Evolutionary conservation across 2,329 filamentous ascomycete species (phyloP), one percentile per base, ranked within the genome.

Genomic region (Lecanicillium sp.): DNA sequence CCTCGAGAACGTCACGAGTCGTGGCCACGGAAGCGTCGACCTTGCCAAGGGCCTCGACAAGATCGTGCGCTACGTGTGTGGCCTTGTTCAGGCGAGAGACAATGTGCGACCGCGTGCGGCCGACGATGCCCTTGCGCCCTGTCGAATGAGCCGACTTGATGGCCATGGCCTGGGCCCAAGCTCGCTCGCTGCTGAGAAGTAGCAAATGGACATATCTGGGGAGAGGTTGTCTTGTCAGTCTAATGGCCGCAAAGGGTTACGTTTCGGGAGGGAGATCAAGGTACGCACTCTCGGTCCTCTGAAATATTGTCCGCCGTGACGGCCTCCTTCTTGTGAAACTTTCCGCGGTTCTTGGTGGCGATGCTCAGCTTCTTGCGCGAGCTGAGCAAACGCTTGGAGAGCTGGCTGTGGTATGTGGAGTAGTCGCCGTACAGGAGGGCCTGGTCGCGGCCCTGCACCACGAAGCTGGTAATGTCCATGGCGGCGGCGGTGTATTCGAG

Each of bases 141-240:
- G 84, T 75, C 29, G 85, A 77, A 57, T 94, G 87, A 15, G 78
- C 69, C 4, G 87, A 77, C 63, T 94, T 96, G 74, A 96, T 87
- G 57, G 84, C 80, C 88, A 97, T 94, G 42, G 89, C 90, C 60
- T 95, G 83, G 28, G 92, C 90, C 87, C 88, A 97, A 37, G 89
- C 87, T 47, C 92, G 78, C 66, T 98, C 92, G 44, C 89, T 81
- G 29, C 80, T 85, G 54, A 96, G 78, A 41, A 98, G 72, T 22
- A 90, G 71, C n/a, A 96, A 71, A 49, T 84, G 73, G 35, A 81
- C 76, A 62, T 81, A 86, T 61, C 87, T 94, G 50, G 17, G 29
- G 18, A 20, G 25, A 17, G 18, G 31, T 33, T 13, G 35, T 27
- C 17, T 30, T 8, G 17, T 15, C 11, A 28, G 25, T 7, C 22